Base-by-base conservation (phyloP, 768 basidiomycete genomes). In the Rhizopogon salebrosus region DNA sequence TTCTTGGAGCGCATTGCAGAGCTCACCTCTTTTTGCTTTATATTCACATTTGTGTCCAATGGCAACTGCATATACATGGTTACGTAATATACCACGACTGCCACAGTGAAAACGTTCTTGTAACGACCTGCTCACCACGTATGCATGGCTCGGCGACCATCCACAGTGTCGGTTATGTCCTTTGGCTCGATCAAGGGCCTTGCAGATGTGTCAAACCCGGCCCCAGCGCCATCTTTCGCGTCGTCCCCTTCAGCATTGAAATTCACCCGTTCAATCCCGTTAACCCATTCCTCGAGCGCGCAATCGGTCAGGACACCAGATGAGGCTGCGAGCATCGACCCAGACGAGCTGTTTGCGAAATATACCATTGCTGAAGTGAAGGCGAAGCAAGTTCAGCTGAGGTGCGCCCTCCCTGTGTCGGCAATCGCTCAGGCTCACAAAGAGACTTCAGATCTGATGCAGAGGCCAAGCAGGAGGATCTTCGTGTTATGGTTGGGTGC, bases 401-500 rank as follows among this genome's bases (percentile, higher is more conserved):
- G 83, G 91, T 89, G 48, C 60, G 62, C 61, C 37, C 23, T 18
- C 51, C 43, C 49, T 37, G 35, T 34, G 40, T 31, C 22, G 38
- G 16, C 20, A 38, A 14, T 50, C 45, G 22, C 56, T 51, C 31
- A 48, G 57, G 48, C 52, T 24, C 43, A 40, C 22, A 22, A 5
- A 14, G 20, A 34, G 14, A 16, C 8, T 27, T 11, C 38, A 92
- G 90, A 66, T 71, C 78, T 14, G 91, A 92, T 71, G 91, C 90
- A 0, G 88, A 92, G 63, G 85, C 83, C 40, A 92, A 93, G 67
- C 87, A 91, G 61, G 88, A 92, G 65, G 91, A 93, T 62, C 77
- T 93, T 40, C 79, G 91, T 61, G 75, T 89, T 41, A 93, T 92
- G 91, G 91, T 93, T 70, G 91, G 91, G 91, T 93, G 73, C 80